phyloP scores from a whole-genome alignment of 2,329 filamentous ascomycete species.

The Grosmannia serpens region DNA sequence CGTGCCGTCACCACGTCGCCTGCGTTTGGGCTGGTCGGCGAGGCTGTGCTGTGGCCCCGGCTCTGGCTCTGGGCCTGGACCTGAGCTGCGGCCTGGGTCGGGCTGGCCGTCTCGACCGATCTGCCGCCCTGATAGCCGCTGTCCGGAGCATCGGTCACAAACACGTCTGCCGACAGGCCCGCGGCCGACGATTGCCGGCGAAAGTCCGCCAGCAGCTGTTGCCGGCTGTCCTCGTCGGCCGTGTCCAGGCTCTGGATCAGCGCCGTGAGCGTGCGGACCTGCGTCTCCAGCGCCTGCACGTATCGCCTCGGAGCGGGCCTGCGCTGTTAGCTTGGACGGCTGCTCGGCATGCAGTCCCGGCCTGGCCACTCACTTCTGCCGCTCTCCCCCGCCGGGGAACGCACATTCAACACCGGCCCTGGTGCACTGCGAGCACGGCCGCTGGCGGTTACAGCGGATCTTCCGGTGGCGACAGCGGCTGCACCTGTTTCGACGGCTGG shows the following conservation, averaged over 20 bases:
- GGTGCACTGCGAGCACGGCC: conserved; percentile 4
- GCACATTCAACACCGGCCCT: neutral
- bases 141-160: no score
- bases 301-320: neutral
- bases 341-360: neutral
- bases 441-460: neutral
- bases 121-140: neutral
- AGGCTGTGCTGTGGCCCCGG: neutral
- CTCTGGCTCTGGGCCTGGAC: no score
- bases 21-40: neutral
- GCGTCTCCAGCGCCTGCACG: neutral
- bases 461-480: neutral
- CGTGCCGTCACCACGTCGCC: conserved; percentile 15
- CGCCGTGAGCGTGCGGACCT: neutral
- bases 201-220: neutral
- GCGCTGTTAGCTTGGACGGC: neutral
- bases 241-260: neutral
- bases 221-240: neutral
- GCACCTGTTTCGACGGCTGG: neutral
- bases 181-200: neutral
- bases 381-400: neutral
- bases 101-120: neutral
- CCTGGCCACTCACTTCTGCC: neutral
- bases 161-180: no score
- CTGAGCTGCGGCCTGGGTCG: no score